Evolutionary conservation across 2,329 filamentous ascomycete genomes (phyloP), one percentile per base, ranked within the genome.

Genomic region (Aplosporella prunicola): DNA sequence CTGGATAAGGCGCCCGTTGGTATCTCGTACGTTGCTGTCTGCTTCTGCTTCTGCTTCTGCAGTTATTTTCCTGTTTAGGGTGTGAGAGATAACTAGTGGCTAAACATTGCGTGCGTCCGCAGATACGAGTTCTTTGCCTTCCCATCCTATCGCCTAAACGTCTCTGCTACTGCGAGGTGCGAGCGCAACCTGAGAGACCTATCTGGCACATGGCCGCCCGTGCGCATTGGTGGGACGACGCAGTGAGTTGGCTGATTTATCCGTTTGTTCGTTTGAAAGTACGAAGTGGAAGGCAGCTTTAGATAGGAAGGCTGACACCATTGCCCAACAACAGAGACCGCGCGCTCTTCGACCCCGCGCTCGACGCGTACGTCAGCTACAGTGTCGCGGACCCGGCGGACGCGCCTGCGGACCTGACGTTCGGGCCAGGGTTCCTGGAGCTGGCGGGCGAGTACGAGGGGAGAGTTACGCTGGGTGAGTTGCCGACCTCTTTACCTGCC

Each of bases 161-260:
- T 75, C 10, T 61, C 61, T 0, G 59, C 67, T 2, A 75, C 71
- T 0, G 58, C 52, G 0, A 64, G 66, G 45, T 76, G 72, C 42
- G 55, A 76, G 5, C 50, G 64, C 16, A 74, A 74, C 46, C 63
- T 72, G 46, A 63, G 66, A 42, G 56, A 63, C 9, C 41, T 74
- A 32, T 68, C 63, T 0, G 71, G 71, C 2, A 58, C 55, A 9
- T 71, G 66, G 65, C 70, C 71, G 6, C 71, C 70, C 0, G 62
- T 75, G 30, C 60, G 72, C 34, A 73, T 76, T 37, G 72, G 72
- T n/a, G 72, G 72, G 2, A 76, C 72, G 0, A 75, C 71, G 1
- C 70, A 74, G 58, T 64, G 42, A 37, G 27, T 18, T 9, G 9
- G 17, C 15, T 38, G 39, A 1, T 13, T 1, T 20, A 9, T 9